These are phyloP conservation scores for Solanum bukasovii DNA, from an alignment of 257 asterid genomes.

Conservation along the genomic window DNA sequence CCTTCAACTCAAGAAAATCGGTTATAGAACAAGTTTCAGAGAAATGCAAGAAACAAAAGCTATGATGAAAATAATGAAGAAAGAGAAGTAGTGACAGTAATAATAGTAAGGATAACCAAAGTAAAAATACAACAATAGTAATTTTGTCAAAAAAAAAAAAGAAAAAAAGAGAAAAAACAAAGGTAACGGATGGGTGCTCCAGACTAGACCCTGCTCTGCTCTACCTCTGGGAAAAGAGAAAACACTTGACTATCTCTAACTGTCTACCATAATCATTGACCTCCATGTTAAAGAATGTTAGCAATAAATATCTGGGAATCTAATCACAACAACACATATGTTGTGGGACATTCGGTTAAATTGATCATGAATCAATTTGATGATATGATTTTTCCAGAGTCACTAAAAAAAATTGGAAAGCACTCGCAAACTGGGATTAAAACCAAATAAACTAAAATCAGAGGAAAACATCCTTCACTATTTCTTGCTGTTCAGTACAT, in stretches of 20 bases:
- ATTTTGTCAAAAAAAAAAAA: not conserved
- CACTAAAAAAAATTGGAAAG: not conserved
- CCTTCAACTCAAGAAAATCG: not conserved
- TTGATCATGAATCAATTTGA: not conserved
- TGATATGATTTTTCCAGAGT: too few relatives aligned
- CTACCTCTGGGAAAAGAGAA: not conserved
- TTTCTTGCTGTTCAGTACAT: not conserved
- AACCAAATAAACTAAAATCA: not conserved
- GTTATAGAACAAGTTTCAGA: not conserved
- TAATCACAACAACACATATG: not conserved
- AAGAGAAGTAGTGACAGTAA: not conserved
- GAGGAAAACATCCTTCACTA: not conserved
- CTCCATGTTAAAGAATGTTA: not conserved
- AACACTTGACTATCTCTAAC: not conserved
- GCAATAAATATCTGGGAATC: not conserved
- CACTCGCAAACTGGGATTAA: not conserved
- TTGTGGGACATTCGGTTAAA: not conserved
- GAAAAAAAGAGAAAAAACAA: not conserved
- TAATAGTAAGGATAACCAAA: not conserved
- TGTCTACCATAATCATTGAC: not conserved
- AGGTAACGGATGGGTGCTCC: not conserved
- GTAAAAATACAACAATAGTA: too few relatives aligned
- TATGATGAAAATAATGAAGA: not conserved
- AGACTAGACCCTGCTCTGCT: not conserved
- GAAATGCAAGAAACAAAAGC: not conserved